Evolutionary conservation across 768 basidiomycete species (phyloP).

Genomic region (Hortiboletus campestris): DNA sequence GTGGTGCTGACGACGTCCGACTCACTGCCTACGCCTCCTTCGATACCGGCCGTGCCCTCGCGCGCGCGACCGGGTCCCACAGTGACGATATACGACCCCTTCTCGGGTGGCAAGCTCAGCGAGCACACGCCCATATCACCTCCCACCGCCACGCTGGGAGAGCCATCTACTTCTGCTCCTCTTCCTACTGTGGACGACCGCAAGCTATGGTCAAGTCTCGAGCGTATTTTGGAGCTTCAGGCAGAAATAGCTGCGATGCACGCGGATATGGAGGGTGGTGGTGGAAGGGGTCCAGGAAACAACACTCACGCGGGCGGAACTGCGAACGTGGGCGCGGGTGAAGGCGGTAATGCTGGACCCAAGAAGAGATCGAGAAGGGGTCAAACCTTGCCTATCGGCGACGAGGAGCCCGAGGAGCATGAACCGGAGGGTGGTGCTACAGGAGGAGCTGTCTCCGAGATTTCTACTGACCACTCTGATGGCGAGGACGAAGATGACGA

Average conservation of each 20-base stretch:
- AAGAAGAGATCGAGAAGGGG: conserved; percentile 31
- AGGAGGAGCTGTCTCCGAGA: conserved; percentile 21
- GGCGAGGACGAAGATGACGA: conserved; percentile 36
- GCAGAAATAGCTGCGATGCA: conserved; percentile 72
- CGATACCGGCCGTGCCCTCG: conserved; percentile 2
- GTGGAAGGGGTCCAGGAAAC: conserved; percentile 11
- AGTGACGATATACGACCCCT: conserved; percentile 33
- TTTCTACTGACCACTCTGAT: conserved; percentile 31
- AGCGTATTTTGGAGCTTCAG: conserved; percentile 68
- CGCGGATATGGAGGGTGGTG: conserved; percentile 67
- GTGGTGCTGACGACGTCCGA: conserved; percentile 16
- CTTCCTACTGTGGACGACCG: conserved; percentile 36
- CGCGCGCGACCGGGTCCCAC: not conserved
- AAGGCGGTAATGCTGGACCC: conserved; percentile 14
- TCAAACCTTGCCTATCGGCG: conserved; percentile 34
- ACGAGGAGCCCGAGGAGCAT: conserved; percentile 24
- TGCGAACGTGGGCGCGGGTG: conserved; percentile 1
- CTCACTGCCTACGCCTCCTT: conserved; percentile 9
- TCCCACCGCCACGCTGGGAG: conserved; percentile 6
- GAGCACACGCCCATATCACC: conserved; percentile 13
- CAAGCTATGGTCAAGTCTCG: conserved; percentile 66
- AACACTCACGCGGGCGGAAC: conserved; percentile 1
- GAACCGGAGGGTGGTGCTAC: conserved; percentile 5
- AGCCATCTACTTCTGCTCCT: not conserved
- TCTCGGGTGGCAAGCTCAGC: conserved; percentile 28